Evolutionary conservation across 1,284 basidiomycete species (phyloP), one percentile per base, ranked within the genome.

Genomic region (Tremellales sp.): DNA sequence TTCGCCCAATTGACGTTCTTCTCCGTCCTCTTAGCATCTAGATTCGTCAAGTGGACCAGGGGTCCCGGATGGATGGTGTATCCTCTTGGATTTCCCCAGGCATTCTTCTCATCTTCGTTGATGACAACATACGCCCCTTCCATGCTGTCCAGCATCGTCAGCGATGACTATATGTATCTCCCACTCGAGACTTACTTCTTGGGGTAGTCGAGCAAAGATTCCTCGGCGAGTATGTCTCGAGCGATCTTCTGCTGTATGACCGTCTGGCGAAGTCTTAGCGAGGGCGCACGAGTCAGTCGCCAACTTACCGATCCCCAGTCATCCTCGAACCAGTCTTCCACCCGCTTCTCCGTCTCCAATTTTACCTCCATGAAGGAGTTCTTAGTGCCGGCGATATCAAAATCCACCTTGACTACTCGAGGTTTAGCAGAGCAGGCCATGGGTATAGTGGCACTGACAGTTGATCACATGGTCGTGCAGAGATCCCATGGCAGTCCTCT

Each of bases 391-490:
- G 70, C 79, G 42, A 85, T 73, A 54, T 84, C 81, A 37, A 84
- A 76, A 54, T 84, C 81, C 47, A 78, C 74, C 68, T 74, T 67
- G 52, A 45, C 33, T 60, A 34, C 16, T 25, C 25, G 35, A n/a
- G 22, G 10, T 21, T 26, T n/a, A 28, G 41, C 22, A 42, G 12
- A 6, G 3, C 7, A 18, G n/a, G 22, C 24, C 21, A 14, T 27
- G n/a, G 34, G 18, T 14, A 10, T 10, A 36, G 41, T 13, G 31
- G 24, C 5, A 34, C 50, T 80, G 80, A 70, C 77, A 83, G 65
- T 81, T 83, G 61, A 84, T 79, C 32, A 84, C 78, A 57, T 84
- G 82, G 59, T 84, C 81, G 53, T 84, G 83, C n/a, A 84, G 62
- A 27, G 77, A 81, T 12, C 82, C 82, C 45, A 82, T 82, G 13